These are phyloP conservation scores for Puccinia novopanici DNA, from an alignment of 1,284 basidiomycete genomes.

Conservation along the genomic window DNA sequence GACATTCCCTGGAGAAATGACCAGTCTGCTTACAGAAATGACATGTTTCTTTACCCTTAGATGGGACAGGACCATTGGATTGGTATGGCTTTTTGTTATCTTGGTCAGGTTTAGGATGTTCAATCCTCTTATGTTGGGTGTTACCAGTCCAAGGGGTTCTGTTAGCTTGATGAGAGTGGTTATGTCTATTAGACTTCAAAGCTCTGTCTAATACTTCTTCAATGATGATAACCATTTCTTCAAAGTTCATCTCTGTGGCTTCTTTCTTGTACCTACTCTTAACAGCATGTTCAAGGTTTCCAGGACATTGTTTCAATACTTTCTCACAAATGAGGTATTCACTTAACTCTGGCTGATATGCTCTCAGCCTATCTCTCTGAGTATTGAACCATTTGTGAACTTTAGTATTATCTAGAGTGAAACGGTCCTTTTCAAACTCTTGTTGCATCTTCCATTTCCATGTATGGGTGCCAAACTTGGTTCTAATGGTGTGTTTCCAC, in stretches of 20 bases:
- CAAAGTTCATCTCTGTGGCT: background rate
- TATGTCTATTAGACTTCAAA: background rate
- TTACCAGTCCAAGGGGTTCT: background rate
- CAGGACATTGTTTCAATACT: background rate
- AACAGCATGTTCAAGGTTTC: background rate
- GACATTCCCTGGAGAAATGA: background rate
- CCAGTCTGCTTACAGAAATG: background rate
- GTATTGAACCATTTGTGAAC: background rate
- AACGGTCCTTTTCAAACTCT: background rate
- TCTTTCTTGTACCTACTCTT: background rate
- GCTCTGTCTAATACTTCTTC: background rate
- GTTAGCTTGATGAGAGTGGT: background rate
- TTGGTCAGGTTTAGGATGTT: background rate
- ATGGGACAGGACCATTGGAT: background rate
- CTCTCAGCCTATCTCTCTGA: background rate
- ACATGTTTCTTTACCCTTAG: background rate
- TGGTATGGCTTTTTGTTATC: background rate
- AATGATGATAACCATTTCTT: conserved; percentile 1
- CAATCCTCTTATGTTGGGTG: background rate
- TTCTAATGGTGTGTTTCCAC: background rate
- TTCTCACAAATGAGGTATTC: background rate
- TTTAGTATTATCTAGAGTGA: background rate
- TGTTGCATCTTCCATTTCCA: background rate
- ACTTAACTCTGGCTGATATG: background rate
- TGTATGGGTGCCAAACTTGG: background rate